A percentile compares a stretch with the other conserved stretches of the same genome.
Conservation (phyloP, 371 early-diverging fungal species). For the Circinella umbellata region DNA sequence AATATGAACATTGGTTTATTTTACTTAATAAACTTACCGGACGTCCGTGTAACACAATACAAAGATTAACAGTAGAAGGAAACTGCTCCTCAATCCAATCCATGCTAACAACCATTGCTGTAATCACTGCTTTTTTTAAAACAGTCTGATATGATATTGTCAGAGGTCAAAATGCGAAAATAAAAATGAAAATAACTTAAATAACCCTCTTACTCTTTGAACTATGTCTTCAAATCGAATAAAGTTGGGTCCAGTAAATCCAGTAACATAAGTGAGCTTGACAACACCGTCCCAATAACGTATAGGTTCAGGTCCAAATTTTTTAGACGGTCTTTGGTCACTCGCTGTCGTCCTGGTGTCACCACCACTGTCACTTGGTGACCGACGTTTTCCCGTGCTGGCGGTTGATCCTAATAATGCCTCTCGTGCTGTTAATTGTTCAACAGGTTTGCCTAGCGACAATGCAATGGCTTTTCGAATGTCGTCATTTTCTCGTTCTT, state of each 20-base stretch:
- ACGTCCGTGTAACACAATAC: conserved; percentile 46
- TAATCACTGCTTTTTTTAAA: conserved; percentile 43
- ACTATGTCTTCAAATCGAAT: conserved; percentile 44
- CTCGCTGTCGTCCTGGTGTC: background rate
- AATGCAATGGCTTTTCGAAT: conserved; percentile 40
- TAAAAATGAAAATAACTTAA: background rate
- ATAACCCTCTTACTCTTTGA: conserved; percentile 28
- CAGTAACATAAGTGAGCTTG: conserved; percentile 45
- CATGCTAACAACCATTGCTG: conserved; percentile 47
- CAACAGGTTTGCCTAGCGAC: conserved; percentile 44
- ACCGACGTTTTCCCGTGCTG: background rate
- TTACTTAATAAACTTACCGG: conserved; percentile 29
- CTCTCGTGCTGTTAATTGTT: conserved; percentile 49
- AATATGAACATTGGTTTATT: no score
- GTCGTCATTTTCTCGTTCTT: conserved; percentile 34
- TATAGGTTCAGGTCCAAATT: background rate
- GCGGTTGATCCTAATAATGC: conserved; percentile 13
- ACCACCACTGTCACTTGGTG: background rate
- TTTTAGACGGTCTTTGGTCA: background rate
- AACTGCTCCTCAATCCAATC: conserved; percentile 48
- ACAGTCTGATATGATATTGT: background rate
- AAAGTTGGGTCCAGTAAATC: conserved; percentile 37
- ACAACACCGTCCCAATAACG: conserved; percentile 41
- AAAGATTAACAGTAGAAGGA: conserved; percentile 38
- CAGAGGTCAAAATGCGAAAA: background rate